Evolutionary conservation across 345 rosid genomes (phyloP).

Genomic region (Hypericum androsaemum): DNA sequence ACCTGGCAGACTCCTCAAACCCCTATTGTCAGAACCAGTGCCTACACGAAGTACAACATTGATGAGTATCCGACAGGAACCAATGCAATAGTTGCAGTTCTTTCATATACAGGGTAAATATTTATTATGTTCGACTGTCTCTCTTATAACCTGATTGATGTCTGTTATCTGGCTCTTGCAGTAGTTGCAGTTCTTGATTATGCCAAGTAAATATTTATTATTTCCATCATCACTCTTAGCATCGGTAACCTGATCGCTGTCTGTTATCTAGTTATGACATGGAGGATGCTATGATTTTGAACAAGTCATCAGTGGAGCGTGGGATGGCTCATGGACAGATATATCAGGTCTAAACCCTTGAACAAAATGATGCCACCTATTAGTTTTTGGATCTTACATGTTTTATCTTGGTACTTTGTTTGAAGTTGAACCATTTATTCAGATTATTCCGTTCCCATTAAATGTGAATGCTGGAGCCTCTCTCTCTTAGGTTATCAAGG

Average conservation of each 20-base stretch:
- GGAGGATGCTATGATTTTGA: constrained; percentile 99
- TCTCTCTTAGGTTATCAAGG: too few relatives aligned
- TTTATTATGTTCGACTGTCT: not conserved
- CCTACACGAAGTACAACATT: constrained; percentile 59
- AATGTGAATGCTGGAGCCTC: too few relatives aligned
- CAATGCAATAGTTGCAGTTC: constrained; percentile 96
- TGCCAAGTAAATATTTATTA: too few relatives aligned
- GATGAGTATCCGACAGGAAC: constrained; percentile 91
- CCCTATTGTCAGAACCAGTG: constrained; percentile 72
- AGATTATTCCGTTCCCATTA: too few relatives aligned
- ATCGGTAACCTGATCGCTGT: constrained; percentile 3
- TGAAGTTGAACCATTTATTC: too few relatives aligned
- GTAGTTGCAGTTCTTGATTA: too few relatives aligned
- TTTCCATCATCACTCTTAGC: too few relatives aligned
- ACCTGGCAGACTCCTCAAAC: constrained; percentile 84
- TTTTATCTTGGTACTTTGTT: too few relatives aligned
- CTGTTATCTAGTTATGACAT: constrained; percentile 65
- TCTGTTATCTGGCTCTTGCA: not conserved
- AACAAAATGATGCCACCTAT: not conserved
- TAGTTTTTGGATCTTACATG: not conserved
- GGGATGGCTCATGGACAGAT: constrained; percentile 97
- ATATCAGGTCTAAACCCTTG: constrained; percentile 57
- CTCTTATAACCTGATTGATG: not conserved
- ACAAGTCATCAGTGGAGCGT: constrained; percentile 87
- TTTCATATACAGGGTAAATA: constrained; percentile 83